Conservation (phyloP, 1,284 basidiomycete species). For the Trametes hirsuta region DNA sequence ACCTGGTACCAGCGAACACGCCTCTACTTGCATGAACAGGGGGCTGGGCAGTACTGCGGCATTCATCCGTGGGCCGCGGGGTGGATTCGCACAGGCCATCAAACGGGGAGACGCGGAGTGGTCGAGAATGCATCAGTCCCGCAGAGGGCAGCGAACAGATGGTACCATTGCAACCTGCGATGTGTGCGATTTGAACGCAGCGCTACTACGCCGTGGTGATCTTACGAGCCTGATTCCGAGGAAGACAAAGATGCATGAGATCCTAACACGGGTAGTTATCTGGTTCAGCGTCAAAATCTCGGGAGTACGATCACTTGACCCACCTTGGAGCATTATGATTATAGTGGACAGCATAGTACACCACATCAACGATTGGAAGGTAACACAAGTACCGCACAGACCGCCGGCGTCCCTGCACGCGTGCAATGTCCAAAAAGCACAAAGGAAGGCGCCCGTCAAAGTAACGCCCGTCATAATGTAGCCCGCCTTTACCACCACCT, state of each 20-base stretch:
- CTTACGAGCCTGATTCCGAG: neutral
- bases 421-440: neutral
- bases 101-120: too few species aligned
- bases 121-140: neutral
- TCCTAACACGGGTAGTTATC: neutral
- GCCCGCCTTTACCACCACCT: neutral
- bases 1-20: too few species aligned
- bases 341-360: neutral
- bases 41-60: too few species aligned
- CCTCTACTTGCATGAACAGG: too few species aligned
- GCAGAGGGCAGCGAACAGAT: too few species aligned
- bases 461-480: neutral
- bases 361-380: neutral
- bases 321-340: neutral
- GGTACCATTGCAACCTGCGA: too few species aligned
- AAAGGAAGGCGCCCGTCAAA: neutral
- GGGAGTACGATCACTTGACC: neutral
- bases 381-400: neutral
- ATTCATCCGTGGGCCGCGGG: too few species aligned
- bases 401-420: too few species aligned
- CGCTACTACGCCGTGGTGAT: neutral
- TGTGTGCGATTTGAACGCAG: neutral
- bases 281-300: neutral
- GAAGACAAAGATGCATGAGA: conserved; percentile 1
- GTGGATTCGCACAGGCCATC: too few species aligned